phyloP scores from a whole-genome alignment of 306 rosid species.

The Mimosa bimucronata region DNA sequence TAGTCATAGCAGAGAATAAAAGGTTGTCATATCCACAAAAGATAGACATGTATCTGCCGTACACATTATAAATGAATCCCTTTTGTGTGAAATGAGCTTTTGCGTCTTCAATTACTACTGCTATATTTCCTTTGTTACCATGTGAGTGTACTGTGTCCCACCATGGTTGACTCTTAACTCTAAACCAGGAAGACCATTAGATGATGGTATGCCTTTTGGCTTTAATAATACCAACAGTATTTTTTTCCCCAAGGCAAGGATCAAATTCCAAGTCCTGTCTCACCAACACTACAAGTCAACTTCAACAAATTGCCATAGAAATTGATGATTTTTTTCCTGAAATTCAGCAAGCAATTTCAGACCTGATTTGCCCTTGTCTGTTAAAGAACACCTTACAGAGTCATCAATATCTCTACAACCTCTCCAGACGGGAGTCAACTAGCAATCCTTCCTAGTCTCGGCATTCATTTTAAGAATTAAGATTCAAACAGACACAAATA shows the following conservation, averaged over 20 bases:
- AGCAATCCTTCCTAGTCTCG: not conserved
- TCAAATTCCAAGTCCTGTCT: not conserved
- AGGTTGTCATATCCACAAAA: not conserved
- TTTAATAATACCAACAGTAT: not conserved
- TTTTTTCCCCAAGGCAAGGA: not conserved
- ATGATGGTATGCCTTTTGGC: not conserved
- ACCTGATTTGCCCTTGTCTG: not conserved
- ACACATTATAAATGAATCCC: constrained; percentile 15
- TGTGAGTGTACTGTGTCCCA: constrained; percentile 14
- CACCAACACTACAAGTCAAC: not conserved
- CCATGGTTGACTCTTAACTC: constrained; percentile 27
- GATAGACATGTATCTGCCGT: not conserved
- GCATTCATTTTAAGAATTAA: not conserved
- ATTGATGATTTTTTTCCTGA: not conserved
- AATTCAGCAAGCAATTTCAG: not conserved
- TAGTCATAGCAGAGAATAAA: constrained; percentile 40
- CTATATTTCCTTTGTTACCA: not conserved
- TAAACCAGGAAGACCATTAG: not conserved
- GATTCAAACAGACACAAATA: not conserved
- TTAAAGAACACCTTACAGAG: no score
- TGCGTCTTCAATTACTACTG: not conserved
- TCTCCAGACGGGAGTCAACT: no score
- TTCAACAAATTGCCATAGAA: not conserved
- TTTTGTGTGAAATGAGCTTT: not conserved
- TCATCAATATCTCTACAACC: no score